Base-by-base conservation (phyloP, 2,329 filamentous ascomycete species). In the Monosporascus sp. region DNA sequence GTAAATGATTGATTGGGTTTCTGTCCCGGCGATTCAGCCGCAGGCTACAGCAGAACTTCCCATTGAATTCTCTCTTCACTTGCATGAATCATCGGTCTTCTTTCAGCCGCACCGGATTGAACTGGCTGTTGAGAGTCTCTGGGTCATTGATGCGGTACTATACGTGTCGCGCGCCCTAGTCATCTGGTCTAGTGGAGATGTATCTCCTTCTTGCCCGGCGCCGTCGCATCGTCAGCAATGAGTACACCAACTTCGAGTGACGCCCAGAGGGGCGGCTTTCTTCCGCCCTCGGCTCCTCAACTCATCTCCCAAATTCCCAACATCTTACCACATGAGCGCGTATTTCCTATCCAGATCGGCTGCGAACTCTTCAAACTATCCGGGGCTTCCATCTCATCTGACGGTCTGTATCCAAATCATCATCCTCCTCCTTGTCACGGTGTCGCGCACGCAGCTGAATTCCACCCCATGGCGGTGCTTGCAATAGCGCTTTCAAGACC, bases 301-400 rank as follows among this genome's bases (percentile, higher is more conserved):
- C 65, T 69, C 54, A 67, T 78, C 51, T 67, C 69, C 57, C 74
- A 73, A 59, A 83, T 84, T 47, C 80, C 80, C 25, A 72, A 72
- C 46, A 76, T 84, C 50, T 74, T 89, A 18, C 86, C 86, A 3
- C 83, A 86, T 59, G 84, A 87, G 65, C 84, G 85, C 61, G 85
- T 89, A 18, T 90, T 89, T 57, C 85, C 86, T 2, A 85, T 89
- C 55, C 86, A 89, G 70, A 87, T 89, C 60, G 86, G 86, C 18
- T 81, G 82, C 17, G 82, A 87, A 69, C 72, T 89, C 49, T 89
- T 89, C 64, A 84, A 88, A 67, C 76, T 89, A 49, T 89, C 86
- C 2, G 86, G 86, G 27, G 86, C 86, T 20, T 89, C 86, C 2
- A 74, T 89, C 47, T 88, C 85, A 17, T 89, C 85, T 41, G 86